phyloP scores from a whole-genome alignment of 1,139 yeast species.

The Lodderomyces beijingensis region DNA sequence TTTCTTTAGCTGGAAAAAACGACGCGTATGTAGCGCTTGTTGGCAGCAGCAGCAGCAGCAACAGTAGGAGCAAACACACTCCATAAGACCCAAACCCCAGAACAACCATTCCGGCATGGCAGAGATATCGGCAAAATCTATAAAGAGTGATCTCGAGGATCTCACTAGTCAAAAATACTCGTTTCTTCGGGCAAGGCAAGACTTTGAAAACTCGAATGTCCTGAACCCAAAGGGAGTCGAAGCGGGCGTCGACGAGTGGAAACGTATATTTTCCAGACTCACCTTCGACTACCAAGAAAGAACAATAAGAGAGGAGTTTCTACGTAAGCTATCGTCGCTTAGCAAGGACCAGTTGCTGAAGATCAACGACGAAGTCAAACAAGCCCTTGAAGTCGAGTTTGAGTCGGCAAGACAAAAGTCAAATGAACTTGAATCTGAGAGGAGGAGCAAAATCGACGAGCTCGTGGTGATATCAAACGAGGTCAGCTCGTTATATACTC shows the following conservation, averaged over 20 bases:
- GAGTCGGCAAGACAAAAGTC: neutral
- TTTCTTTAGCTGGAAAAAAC: too few species aligned
- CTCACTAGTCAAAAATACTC: slow-evolving; percentile 1
- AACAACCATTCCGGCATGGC: too few species aligned
- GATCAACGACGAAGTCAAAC: neutral
- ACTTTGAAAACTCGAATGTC: neutral
- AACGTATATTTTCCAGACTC: neutral
- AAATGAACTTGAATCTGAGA: neutral
- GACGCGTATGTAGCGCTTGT: too few species aligned
- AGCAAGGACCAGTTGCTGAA: neutral
- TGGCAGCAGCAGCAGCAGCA: too few species aligned
- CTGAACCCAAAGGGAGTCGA: neutral
- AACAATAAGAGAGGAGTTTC: neutral
- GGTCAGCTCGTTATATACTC: neutral
- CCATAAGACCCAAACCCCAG: too few species aligned
- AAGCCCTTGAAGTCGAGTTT: neutral
- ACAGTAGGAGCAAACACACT: too few species aligned
- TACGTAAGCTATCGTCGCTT: neutral
- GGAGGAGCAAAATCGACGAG: neutral
- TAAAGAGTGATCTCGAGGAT: neutral
- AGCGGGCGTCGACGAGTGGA: neutral
- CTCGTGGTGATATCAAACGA: neutral
- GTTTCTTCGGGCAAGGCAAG: neutral
- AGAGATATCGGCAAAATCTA: neutral
- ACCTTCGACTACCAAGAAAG: neutral